Conservation (phyloP, 768 basidiomycete species). For the Kwoniella bestiolae region DNA sequence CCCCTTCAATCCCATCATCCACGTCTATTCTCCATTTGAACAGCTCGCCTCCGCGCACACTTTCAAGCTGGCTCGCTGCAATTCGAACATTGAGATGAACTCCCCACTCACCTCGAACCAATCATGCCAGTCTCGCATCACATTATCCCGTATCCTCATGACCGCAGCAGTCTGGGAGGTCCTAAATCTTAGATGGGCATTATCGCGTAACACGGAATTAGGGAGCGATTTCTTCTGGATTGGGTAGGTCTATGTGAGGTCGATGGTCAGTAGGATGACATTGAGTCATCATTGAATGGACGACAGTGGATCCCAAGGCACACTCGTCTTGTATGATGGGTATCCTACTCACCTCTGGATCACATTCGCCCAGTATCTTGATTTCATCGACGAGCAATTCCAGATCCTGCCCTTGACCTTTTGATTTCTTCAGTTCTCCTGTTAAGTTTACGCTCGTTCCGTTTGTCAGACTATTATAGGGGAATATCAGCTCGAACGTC, state of each 20-base stretch:
- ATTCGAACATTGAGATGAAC: too few species aligned
- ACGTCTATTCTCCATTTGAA: too few species aligned
- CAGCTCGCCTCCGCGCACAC: too few species aligned
- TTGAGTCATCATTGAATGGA: too few species aligned
- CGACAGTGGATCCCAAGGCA: too few species aligned
- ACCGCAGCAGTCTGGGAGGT: conserved; percentile 73
- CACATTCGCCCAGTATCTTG: conserved; percentile 65
- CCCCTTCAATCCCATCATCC: too few species aligned
- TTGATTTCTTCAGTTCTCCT: conserved; percentile 62
- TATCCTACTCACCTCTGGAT: conserved; percentile 63
- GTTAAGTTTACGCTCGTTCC: conserved; percentile 65
- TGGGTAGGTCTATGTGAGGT: conserved; percentile 76
- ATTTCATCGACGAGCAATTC: conserved; percentile 64
- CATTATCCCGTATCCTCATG: conserved; percentile 70
- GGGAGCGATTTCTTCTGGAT: conserved; percentile 88
- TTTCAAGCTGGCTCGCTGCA: too few species aligned
- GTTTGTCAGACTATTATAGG: conserved; percentile 60
- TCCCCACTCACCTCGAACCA: conserved; percentile 72
- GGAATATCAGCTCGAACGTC: too few species aligned
- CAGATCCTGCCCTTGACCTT: conserved; percentile 63
- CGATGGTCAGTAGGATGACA: too few species aligned
- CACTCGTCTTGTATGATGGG: background rate
- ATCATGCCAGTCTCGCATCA: conserved; percentile 65
- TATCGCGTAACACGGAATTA: conserved; percentile 77
- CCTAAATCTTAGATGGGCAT: conserved; percentile 84